phyloP scores from a whole-genome alignment of 352 stramenopile species.

The Globisporangium abappressorium region DNA sequence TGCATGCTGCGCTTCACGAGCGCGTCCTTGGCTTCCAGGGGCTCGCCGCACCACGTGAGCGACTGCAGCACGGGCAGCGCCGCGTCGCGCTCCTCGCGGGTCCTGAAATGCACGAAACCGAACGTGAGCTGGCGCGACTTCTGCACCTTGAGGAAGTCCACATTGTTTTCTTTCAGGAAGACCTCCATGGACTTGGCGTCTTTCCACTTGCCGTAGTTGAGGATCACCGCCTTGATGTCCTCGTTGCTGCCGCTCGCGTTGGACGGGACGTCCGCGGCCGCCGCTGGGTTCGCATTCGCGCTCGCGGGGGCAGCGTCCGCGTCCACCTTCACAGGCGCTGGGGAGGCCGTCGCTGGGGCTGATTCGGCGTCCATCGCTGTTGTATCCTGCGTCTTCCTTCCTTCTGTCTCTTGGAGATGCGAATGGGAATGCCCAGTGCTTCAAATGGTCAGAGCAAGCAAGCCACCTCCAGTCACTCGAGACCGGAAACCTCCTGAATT shows the following conservation, averaged over 20 bases:
- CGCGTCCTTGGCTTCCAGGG: constrained; percentile 73
- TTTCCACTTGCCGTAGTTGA: constrained; percentile 89
- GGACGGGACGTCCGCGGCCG: neutral
- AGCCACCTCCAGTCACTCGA: constrained; percentile 7
- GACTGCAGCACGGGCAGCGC: constrained; percentile 43
- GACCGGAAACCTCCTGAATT: neutral
- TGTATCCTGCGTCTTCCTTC: neutral
- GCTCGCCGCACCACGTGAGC: constrained; percentile 68
- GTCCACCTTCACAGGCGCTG: neutral
- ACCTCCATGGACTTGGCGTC: constrained; percentile 60
- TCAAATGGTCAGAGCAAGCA: neutral
- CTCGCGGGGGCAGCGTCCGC: neutral
- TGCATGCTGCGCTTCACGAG: constrained; percentile 61
- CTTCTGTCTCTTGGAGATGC: neutral
- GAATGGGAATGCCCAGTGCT: neutral
- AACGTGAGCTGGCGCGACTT: constrained; percentile 78
- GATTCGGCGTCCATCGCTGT: constrained; percentile 6
- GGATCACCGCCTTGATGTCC: constrained; percentile 79
- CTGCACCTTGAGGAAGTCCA: constrained; percentile 71
- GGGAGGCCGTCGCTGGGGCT: too few relatives aligned
- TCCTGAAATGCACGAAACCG: constrained; percentile 75
- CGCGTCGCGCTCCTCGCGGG: constrained; percentile 49
- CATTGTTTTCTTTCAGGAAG: constrained; percentile 42
- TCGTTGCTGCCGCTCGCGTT: constrained; percentile 35
- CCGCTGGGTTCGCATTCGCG: neutral